A percentile compares a stretch with the other conserved stretches of the same genome.
Evolutionary conservation across 2,329 filamentous ascomycete species (phyloP).

Genomic region (Aspergillus felis): DNA sequence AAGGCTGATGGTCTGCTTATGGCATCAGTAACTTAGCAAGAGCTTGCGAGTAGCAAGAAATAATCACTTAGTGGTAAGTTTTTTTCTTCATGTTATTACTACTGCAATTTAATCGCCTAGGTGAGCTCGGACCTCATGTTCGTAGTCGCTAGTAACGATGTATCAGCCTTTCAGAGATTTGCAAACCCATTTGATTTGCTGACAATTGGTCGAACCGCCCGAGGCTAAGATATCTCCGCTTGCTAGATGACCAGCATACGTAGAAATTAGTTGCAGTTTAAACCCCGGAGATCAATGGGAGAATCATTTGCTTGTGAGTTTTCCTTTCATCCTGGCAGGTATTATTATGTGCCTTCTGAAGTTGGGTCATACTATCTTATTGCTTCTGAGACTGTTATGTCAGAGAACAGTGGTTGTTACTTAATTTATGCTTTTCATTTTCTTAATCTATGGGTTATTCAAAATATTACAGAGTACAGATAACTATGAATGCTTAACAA

Average conservation of each 20-base stretch:
- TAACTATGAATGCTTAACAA: not conserved
- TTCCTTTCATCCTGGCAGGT: not conserved
- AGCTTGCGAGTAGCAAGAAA: not conserved
- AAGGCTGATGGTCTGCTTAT: slow-evolving; percentile 7
- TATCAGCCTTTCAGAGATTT: not conserved
- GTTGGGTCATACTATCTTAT: not conserved
- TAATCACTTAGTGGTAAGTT: not conserved
- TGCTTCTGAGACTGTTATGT: not conserved
- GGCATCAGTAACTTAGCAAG: not conserved
- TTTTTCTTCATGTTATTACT: too few relatives aligned
- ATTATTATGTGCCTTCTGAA: not conserved
- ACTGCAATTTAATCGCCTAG: not conserved
- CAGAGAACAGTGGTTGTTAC: not conserved
- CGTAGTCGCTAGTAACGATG: slow-evolving; percentile 3
- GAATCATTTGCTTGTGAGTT: not conserved
- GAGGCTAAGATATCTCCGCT: not conserved
- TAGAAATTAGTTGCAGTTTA: not conserved
- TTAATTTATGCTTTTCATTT: not conserved
- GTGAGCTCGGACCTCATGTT: slow-evolving; percentile 17
- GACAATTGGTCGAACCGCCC: not conserved
- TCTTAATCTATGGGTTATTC: too few relatives aligned
- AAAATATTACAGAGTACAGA: not conserved
- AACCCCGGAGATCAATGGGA: not conserved
- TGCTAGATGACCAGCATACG: not conserved
- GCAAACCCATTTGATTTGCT: not conserved